Evolutionary conservation across 1,139 yeast genomes (phyloP), one percentile per base, ranked within the genome.

Genomic region (Entelexis paramagnoliae): DNA sequence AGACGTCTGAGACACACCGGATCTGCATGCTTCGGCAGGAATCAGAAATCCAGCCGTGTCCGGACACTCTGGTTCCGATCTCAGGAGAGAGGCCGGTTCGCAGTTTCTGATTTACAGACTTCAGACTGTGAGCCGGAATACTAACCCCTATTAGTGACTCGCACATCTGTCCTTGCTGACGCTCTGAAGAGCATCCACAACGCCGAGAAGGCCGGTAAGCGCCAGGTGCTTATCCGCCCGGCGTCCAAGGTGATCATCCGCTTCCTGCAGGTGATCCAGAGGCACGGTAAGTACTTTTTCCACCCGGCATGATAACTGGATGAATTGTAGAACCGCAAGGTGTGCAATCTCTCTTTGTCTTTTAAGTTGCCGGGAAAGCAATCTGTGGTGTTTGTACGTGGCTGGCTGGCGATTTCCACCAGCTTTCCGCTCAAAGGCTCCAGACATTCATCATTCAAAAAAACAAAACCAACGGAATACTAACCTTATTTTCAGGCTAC

Each of bases 191-290:
- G 96, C 67, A 91, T 91, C 73, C 87, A 89, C 89, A 91, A 91
- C 74, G 98, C 98, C 73, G 98, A 91, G 79, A 91, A 89, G 77
- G 82, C 96, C 72, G 98, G 98, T 75, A 91, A 91, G 79, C 86
- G 98, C 78, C 98, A 91, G 80, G 98, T 91, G 65, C 76, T 91
- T 72, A 80, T 91, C 73, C 87, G 98, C 82, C 98, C 98, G 63
- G 89, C 97, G 53, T 91, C 98, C 70, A 91, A 91, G 81, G 98
- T 91, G 66, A 88, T 91, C 74, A 78, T 91, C 79, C 91, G 88
- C 77, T 91, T 89, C 75, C 79, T 91, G 74, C 80, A 87, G 69
- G 98, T 91, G 64, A 89, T 91, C 86, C 98, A 91, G 79, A 87
- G 81, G 79, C 97, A 91, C 52, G 63, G 62, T 59, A 59, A 59